Base-by-base conservation (phyloP, 1,284 basidiomycete genomes). In the Leccinum insolens region DNA sequence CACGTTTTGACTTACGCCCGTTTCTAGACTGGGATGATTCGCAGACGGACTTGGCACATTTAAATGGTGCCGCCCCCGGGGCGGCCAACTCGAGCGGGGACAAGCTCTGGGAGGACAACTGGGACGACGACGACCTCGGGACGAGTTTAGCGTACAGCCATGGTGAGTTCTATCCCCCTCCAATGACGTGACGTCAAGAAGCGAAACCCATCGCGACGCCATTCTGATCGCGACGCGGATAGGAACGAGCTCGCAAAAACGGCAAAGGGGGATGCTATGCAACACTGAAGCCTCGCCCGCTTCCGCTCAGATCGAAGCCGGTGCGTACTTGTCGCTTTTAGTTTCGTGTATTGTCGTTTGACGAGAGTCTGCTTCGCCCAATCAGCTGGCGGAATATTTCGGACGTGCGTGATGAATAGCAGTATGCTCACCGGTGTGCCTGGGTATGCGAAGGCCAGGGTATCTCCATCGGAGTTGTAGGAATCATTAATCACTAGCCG, bases 41-140 rank as follows among this genome's bases (percentile, higher is more conserved):
- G 0, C 85, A 94, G 72, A 94, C 94, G 4, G 89, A 93, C 76
- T 80, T 95, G 31, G 90, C 91, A 7, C 91, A 94, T 77, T 80
- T 94, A 58, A 86, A 85, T 65, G 89, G 90, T 20, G 83, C 86
- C 15, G 85, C 87, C 20, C 91, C 90, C 4, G 91, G 89, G 6
- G 88, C 84, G 25, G 89, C 91, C 14, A 91, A 89, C 76, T 89
- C 90, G 28, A 88, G 87, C 52, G 90, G 90, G 14, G 88, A 94
- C 79, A 94, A 96, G 77, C 84, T 99, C 39, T 99, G 97, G 97
- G 96, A 99, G 84, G 97, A 99, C 76, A 98, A 98, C 80, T 99
- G 97, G 97, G 97, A 99, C 76, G 97, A 99, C 76, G 97, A 99
- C 81, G 96, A 98, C 80, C 91, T 98, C 70, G 97, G 98, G 96